phyloP scores from a whole-genome alignment of 2,329 filamentous ascomycete genomes.

The Fusarium miscanthi region DNA sequence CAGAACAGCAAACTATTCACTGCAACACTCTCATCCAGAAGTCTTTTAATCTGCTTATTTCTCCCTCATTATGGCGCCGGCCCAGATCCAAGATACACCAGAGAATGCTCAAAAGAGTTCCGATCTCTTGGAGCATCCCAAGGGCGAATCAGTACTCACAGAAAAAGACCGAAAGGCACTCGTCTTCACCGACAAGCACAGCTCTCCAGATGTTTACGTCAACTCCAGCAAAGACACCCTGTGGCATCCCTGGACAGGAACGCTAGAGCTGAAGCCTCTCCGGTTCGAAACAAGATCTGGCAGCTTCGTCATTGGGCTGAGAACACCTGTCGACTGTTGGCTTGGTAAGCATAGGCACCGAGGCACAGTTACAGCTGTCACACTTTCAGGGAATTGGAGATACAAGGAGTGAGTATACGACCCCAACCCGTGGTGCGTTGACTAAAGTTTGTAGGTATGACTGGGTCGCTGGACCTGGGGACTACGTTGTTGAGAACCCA shows the following conservation, averaged over 20 bases:
- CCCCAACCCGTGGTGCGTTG: rapidly evolving
- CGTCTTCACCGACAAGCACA: constrained; percentile 3
- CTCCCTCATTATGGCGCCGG: background rate
- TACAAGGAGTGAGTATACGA: background rate
- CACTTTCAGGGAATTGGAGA: constrained; percentile 1
- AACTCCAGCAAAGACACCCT: constrained; percentile 1
- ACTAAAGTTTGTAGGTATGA: background rate
- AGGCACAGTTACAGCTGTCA: background rate
- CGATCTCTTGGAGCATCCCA: background rate
- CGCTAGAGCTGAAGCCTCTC: background rate
- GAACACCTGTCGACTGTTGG: background rate
- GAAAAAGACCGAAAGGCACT: constrained; percentile 1
- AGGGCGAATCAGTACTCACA: background rate
- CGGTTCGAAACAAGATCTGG: background rate
- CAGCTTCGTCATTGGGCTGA: background rate
- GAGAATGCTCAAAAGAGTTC: background rate
- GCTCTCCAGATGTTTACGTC: constrained; percentile 3
- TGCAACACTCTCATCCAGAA: background rate
- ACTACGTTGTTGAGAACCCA: constrained; percentile 1
- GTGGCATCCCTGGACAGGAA: background rate
- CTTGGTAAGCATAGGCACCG: constrained; percentile 4
- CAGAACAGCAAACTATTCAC: rapidly evolving
- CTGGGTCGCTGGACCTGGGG: background rate
- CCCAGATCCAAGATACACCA: background rate
- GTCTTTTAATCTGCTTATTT: rapidly evolving